These are phyloP conservation scores for Dioscorea zingiberensis DNA, from an alignment of 106 monocot genomes.

Conservation along the genomic window DNA sequence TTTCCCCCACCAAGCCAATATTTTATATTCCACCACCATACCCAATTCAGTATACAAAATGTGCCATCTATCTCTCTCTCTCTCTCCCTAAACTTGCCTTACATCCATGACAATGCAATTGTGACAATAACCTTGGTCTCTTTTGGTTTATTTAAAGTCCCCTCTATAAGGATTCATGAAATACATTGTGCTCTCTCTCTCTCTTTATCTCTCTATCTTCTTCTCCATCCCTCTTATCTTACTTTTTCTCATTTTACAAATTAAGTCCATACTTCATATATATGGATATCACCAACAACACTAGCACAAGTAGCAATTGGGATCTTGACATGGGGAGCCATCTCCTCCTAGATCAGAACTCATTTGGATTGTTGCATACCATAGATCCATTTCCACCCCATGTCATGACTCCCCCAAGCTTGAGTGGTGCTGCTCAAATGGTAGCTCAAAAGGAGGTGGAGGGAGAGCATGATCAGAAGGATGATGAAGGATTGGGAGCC, in stretches of 20 bases:
- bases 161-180: too few relatives aligned
- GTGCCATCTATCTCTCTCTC: too few relatives aligned
- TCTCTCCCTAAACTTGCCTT: too few relatives aligned
- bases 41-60: slow-evolving; percentile 15
- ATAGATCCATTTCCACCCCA: not conserved
- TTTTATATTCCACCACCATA: slow-evolving; percentile 27
- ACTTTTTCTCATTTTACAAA: too few relatives aligned
- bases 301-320: slow-evolving; percentile 34
- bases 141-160: too few relatives aligned
- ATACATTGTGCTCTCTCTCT: too few relatives aligned
- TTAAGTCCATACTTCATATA: not conserved
- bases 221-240: too few relatives aligned
- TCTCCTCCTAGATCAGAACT: slow-evolving; percentile 21
- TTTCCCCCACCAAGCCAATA: not conserved
- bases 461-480: slow-evolving; percentile 10
- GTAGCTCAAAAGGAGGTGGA: not conserved
- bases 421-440: too few relatives aligned
- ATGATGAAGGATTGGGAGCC: slow-evolving; percentile 48
- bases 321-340: slow-evolving; percentile 40
- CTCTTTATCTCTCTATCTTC: too few relatives aligned
- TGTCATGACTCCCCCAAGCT: not conserved
- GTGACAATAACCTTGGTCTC: too few relatives aligned
- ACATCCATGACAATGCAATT: too few relatives aligned
- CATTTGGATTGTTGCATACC: slow-evolving; percentile 16
- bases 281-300: slow-evolving; percentile 25